phyloP scores from a whole-genome alignment of 2,329 filamentous ascomycete species.

The Exserohilum turcica region DNA sequence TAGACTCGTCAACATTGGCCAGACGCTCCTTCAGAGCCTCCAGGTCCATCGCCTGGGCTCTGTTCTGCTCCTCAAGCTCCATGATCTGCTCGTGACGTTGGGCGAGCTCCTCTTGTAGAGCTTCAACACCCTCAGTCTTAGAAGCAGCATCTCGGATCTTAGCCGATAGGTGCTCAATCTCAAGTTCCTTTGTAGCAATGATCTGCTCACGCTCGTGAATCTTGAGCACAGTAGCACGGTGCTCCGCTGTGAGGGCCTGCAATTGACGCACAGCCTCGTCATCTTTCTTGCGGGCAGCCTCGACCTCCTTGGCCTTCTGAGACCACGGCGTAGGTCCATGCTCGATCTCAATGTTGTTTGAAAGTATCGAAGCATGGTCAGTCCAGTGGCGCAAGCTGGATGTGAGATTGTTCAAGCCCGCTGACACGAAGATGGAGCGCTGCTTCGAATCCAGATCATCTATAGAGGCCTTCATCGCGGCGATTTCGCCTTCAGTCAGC shows the following conservation, averaged over 20 bases:
- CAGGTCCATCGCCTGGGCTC: conserved; percentile 26
- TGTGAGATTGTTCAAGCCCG: conserved; percentile 6
- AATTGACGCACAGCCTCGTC: conserved; percentile 86
- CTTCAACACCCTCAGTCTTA: conserved; percentile 31
- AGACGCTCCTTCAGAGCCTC: conserved; percentile 20
- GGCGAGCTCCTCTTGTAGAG: conserved; percentile 27
- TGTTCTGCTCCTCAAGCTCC: conserved; percentile 23
- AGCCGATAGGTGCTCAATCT: conserved; percentile 90
- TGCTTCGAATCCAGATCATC: conserved; percentile 14
- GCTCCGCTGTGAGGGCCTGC: conserved; percentile 76
- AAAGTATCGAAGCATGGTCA: conserved; percentile 58
- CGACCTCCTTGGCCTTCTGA: conserved; percentile 78
- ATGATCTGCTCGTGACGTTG: conserved; percentile 29
- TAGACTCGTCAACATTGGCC: conserved; percentile 14
- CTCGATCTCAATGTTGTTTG: conserved; percentile 64
- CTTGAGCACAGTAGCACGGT: conserved; percentile 71
- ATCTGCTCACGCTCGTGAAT: conserved; percentile 80
- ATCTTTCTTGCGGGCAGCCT: conserved; percentile 77
- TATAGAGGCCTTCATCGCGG: conserved; percentile 6
- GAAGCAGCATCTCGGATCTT: conserved; percentile 36
- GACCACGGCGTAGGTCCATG: conserved; percentile 79
- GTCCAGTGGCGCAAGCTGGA: conserved; percentile 59
- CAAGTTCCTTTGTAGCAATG: conserved; percentile 64
- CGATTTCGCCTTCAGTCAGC: conserved; percentile 4
- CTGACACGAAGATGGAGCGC: conserved; percentile 4